phyloP scores from a whole-genome alignment of 2,329 filamentous ascomycete species.

The Arthrobotrys musiformis region DNA sequence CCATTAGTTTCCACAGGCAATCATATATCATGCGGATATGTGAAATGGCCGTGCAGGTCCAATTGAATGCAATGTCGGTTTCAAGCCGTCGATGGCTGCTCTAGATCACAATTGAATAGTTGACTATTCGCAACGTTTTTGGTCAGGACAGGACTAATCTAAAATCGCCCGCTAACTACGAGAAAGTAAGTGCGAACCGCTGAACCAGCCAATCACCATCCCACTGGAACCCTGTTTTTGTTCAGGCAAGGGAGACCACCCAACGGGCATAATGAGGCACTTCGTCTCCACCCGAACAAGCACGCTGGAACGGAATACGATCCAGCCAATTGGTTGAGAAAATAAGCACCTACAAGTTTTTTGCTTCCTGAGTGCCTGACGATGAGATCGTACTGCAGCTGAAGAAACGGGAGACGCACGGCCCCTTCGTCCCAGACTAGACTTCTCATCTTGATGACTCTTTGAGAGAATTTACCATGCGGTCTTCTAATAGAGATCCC shows the following conservation, averaged over 20 bases:
- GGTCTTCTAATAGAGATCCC: neutral
- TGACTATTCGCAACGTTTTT: slow-evolving; percentile 6
- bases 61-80: neutral
- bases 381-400: slow-evolving; percentile 20
- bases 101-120: slow-evolving; percentile 36
- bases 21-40: slow-evolving; percentile 18
- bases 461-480: neutral
- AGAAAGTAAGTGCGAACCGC: neutral
- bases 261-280: slow-evolving; percentile 41
- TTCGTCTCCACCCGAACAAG: slow-evolving; percentile 40
- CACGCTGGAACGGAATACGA: slow-evolving; percentile 15
- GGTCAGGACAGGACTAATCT: slow-evolving; percentile 5
- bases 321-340: slow-evolving; percentile 13
- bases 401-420: slow-evolving; percentile 34
- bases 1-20: neutral
- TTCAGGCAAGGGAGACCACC: slow-evolving; percentile 27
- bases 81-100: neutral
- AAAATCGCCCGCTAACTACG: slow-evolving; percentile 27
- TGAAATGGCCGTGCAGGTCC: slow-evolving; percentile 32
- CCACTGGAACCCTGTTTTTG: slow-evolving; percentile 17
- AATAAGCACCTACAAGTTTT: neutral
- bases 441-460: slow-evolving; percentile 23
- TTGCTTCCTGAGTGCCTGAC: slow-evolving; percentile 15
- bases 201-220: slow-evolving; percentile 33
- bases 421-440: slow-evolving; percentile 27